phyloP scores from a whole-genome alignment of 2,329 filamentous ascomycete genomes.

The Talaromyces sp. region DNA sequence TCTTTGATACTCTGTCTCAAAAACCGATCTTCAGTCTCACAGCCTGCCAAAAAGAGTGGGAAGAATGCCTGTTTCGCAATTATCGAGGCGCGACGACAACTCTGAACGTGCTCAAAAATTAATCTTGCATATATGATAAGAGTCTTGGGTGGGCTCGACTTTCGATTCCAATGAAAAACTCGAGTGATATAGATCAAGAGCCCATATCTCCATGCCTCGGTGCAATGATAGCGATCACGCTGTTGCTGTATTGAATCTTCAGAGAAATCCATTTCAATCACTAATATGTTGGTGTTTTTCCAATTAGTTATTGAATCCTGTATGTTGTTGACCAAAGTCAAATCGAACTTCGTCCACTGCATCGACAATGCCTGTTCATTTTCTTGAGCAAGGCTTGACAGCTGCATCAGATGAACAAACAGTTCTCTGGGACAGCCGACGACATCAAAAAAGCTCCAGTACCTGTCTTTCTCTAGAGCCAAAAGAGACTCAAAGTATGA shows the following conservation, averaged over 20 bases:
- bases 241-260: constrained; percentile 12
- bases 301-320: not conserved
- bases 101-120: constrained; percentile 5
- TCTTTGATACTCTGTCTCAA: constrained; percentile 1
- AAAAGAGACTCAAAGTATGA: constrained; percentile 11
- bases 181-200: constrained; percentile 8
- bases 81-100: constrained; percentile 10
- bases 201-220: constrained; percentile 13
- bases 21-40: constrained; percentile 4
- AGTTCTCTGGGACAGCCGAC: constrained; percentile 12
- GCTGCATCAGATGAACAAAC: constrained; percentile 7
- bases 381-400: constrained; percentile 7
- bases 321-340: not conserved
- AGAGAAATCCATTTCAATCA: not conserved
- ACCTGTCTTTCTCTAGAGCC: not conserved
- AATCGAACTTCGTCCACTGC: not conserved
- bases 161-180: constrained; percentile 8
- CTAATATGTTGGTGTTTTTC: not conserved
- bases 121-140: constrained; percentile 3
- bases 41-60: constrained; percentile 9
- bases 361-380: constrained; percentile 1
- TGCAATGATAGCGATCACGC: constrained; percentile 11
- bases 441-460: constrained; percentile 12
- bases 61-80: constrained; percentile 10
- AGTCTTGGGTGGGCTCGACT: not conserved